Evolutionary conservation across 805 yeast species (phyloP).

Genomic region (Debaryomyces hansenii): DNA sequence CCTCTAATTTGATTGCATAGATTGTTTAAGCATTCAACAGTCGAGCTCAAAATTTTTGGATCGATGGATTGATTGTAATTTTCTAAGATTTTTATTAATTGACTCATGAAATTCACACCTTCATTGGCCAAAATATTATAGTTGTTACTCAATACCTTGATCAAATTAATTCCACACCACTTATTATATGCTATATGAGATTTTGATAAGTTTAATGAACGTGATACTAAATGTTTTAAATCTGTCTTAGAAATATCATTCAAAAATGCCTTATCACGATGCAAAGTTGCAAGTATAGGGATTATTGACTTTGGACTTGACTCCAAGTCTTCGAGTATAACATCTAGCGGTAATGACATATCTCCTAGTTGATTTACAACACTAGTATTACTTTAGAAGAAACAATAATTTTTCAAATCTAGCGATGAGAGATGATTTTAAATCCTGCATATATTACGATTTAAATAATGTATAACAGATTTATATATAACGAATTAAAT

Average conservation of each 20-base stretch:
- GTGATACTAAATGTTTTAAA: constrained; percentile 48
- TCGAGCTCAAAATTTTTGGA: constrained; percentile 30
- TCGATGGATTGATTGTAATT: constrained; percentile 36
- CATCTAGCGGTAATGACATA: constrained; percentile 12
- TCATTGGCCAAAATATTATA: constrained; percentile 39
- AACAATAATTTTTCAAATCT: constrained; percentile 1
- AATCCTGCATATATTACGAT: neutral
- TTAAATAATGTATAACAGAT: neutral
- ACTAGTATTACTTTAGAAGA: neutral
- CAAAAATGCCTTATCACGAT: constrained; percentile 30
- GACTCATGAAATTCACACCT: constrained; percentile 39
- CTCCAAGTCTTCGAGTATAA: constrained; percentile 28
- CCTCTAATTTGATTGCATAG: constrained; percentile 59
- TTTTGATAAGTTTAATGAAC: constrained; percentile 30
- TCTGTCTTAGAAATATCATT: constrained; percentile 49
- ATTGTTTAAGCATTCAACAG: constrained; percentile 40
- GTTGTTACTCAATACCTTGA: constrained; percentile 42
- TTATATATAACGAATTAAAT: neutral
- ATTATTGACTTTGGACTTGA: constrained; percentile 23
- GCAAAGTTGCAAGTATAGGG: constrained; percentile 31
- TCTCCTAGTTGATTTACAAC: neutral
- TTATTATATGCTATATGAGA: constrained; percentile 38
- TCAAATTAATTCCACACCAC: constrained; percentile 62
- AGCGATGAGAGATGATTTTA: constrained; percentile 3
- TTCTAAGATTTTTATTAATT: constrained; percentile 42